Percentiles rank a stretch among this genome's conserved stretches.
These are phyloP conservation scores for Metarhizium rileyi DNA, from an alignment of 2,329 filamentous ascomycete genomes.

Conservation along the genomic window DNA sequence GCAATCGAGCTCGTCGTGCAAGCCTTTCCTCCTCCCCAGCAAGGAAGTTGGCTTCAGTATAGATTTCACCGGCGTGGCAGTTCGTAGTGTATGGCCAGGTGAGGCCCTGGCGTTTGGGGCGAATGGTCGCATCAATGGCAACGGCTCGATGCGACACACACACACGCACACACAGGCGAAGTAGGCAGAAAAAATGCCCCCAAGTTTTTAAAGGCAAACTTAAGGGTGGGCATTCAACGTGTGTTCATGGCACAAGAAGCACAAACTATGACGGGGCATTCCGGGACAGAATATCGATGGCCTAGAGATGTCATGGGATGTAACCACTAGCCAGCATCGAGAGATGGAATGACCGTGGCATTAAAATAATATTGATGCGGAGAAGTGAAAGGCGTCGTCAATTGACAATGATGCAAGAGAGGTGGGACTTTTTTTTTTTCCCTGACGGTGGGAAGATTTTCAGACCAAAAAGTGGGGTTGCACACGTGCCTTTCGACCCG, in stretches of 20 bases:
- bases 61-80: slow-evolving; percentile 37
- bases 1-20: slow-evolving; percentile 33
- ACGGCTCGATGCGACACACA: background rate
- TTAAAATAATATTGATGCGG: background rate
- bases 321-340: background rate
- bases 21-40: slow-evolving; percentile 33
- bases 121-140: slow-evolving; percentile 20
- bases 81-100: slow-evolving; percentile 22
- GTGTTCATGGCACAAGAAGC: background rate
- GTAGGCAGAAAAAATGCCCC: background rate
- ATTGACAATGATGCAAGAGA: slow-evolving; percentile 8
- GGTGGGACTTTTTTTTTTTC: slow-evolving; percentile 12
- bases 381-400: background rate
- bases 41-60: slow-evolving; percentile 41
- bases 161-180: background rate
- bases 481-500: slow-evolving; percentile 19
- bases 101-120: slow-evolving; percentile 24
- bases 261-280: background rate
- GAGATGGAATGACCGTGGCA: background rate
- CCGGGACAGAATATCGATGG: background rate
- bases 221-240: background rate
- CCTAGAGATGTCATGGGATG: background rate
- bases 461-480: slow-evolving; percentile 15
- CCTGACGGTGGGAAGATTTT: slow-evolving; percentile 14
- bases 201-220: slow-evolving; percentile 1